A percentile compares a stretch with the other conserved stretches of the same genome.
These are phyloP conservation scores for Sphagnum fallax DNA, from an alignment of 228 moss, liverwort and hornwort species.

Conservation along the genomic window DNA sequence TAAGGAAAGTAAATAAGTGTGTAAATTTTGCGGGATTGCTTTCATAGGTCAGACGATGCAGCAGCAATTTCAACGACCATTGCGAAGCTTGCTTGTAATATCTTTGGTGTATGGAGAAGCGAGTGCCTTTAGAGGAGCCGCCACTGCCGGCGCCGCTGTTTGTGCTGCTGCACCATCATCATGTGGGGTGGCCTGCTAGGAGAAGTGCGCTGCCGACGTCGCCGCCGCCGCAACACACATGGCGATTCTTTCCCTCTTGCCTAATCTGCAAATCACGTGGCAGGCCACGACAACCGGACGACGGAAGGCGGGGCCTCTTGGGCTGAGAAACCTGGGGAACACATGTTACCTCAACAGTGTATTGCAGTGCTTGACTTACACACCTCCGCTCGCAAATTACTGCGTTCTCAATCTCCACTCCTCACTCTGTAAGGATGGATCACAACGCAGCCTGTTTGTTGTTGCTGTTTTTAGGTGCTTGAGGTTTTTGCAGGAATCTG, in stretches of 20 bases:
- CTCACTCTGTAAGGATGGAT: slow-evolving; percentile 28
- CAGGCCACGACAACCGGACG: slow-evolving; percentile 33
- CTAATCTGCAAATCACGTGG: slow-evolving; percentile 56
- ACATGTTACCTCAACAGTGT: slow-evolving; percentile 88
- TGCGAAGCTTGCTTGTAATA: too few relatives aligned
- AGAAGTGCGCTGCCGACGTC: too few relatives aligned
- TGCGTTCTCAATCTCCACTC: slow-evolving; percentile 66
- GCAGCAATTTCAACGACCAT: too few relatives aligned
- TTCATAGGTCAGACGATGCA: too few relatives aligned
- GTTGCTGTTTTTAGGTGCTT: neutral
- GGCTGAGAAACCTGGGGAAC: slow-evolving; percentile 77
- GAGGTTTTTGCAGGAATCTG: too few relatives aligned
- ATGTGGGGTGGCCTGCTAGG: too few relatives aligned
- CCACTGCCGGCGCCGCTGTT: too few relatives aligned
- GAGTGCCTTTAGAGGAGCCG: too few relatives aligned
- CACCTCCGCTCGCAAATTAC: slow-evolving; percentile 76
- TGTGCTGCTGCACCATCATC: too few relatives aligned
- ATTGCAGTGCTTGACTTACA: slow-evolving; percentile 82
- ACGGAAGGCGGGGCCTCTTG: slow-evolving; percentile 67
- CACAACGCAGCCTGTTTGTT: neutral
- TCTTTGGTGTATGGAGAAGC: too few relatives aligned
- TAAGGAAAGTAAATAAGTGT: too few relatives aligned
- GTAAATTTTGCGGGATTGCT: too few relatives aligned
- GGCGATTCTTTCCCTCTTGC: slow-evolving; percentile 58
- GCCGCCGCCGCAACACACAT: slow-evolving; percentile 26